Evolutionary conservation across 352 stramenopile genomes (phyloP).

Genomic region (Ophiocytium majus): DNA sequence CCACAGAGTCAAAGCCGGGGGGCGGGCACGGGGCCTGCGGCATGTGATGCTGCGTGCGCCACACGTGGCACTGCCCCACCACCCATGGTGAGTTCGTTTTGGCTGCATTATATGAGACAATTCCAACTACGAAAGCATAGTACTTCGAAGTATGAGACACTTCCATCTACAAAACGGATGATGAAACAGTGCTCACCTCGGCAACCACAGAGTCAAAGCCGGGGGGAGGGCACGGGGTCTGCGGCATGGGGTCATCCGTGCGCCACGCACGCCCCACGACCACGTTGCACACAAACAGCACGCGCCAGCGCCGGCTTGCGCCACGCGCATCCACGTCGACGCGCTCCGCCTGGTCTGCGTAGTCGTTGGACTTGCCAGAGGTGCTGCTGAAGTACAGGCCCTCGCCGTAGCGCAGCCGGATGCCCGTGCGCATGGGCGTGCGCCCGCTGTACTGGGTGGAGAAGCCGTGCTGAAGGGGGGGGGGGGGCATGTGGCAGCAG

Average conservation of each 20-base stretch:
- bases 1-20: no score
- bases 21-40: no score
- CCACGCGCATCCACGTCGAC: background rate
- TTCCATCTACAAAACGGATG: no score
- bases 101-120: no score
- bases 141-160: background rate
- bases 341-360: constrained; percentile 25
- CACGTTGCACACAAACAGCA: background rate
- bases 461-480: constrained; percentile 1
- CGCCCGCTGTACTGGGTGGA: background rate
- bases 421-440: no score
- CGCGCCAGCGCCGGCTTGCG: background rate
- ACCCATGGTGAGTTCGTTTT: no score
- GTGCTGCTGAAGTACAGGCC: constrained; percentile 28
- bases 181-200: background rate
- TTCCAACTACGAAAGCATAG: no score
- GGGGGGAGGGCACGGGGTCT: no score
- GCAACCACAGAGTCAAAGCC: background rate
- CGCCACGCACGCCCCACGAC: background rate
- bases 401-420: constrained; percentile 23
- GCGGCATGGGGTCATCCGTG: background rate
- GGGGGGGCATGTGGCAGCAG: background rate
- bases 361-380: constrained; percentile 36
- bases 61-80: no score
- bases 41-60: no score